These are phyloP conservation scores for Dryadomyces quercus-mongolicae DNA, from an alignment of 2,329 filamentous ascomycete species.

Conservation along the genomic window DNA sequence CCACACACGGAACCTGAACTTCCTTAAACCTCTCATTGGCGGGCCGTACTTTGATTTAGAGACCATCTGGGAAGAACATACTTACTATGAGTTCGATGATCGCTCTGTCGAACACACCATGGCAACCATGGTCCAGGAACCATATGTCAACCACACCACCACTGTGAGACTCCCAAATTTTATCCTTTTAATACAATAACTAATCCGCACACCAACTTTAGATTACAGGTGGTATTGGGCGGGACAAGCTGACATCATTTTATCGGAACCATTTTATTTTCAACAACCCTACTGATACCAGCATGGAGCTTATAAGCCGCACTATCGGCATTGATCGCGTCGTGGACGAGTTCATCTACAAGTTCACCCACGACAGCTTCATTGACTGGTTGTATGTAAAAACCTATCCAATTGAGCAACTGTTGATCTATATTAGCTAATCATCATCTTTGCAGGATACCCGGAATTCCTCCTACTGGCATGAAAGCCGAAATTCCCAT, in stretches of 20 bases:
- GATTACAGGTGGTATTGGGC: slow-evolving; percentile 55
- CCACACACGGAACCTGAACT: slow-evolving; percentile 53
- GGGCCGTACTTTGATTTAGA: slow-evolving; percentile 66
- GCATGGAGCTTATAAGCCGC: slow-evolving; percentile 56
- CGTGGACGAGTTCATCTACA: slow-evolving; percentile 58
- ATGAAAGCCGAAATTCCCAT: slow-evolving; percentile 46
- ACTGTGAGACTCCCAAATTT: slow-evolving; percentile 34
- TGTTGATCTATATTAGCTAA: no score
- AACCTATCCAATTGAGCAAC: background rate
- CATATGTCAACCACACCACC: slow-evolving; percentile 68
- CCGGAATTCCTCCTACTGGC: slow-evolving; percentile 46
- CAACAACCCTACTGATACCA: slow-evolving; percentile 55
- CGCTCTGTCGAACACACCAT: slow-evolving; percentile 61
- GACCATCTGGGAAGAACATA: slow-evolving; percentile 69
- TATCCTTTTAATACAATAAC: background rate
- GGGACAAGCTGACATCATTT: slow-evolving; percentile 49
- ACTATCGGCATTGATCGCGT: slow-evolving; percentile 62
- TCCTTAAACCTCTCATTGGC: slow-evolving; percentile 48
- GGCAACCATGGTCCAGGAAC: slow-evolving; percentile 70
- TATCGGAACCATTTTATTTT: slow-evolving; percentile 67
- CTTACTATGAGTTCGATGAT: slow-evolving; percentile 56
- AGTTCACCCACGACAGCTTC: slow-evolving; percentile 48
- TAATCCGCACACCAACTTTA: background rate
- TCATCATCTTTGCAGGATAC: slow-evolving; percentile 26
- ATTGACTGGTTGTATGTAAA: slow-evolving; percentile 56